Conservation (phyloP, 805 yeast genomes). For the Saccharomycodes ludwigii region DNA sequence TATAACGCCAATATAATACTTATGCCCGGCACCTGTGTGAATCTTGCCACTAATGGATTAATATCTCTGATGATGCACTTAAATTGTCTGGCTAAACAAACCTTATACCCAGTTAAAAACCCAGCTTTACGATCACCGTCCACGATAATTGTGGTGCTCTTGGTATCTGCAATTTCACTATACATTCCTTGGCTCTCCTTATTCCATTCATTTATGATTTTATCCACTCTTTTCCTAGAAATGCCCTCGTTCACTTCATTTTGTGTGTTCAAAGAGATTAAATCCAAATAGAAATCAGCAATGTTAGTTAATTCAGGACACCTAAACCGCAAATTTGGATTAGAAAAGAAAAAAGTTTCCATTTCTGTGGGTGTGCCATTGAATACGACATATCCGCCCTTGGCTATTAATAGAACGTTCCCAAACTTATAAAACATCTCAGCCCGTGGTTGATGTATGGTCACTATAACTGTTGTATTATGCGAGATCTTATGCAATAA, state of each 20-base stretch:
- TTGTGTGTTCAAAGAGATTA: constrained; percentile 47
- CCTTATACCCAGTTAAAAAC: constrained; percentile 28
- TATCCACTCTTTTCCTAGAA: constrained; percentile 29
- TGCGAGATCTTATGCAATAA: constrained; percentile 38
- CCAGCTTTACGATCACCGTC: no score
- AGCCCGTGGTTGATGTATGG: constrained; percentile 77
- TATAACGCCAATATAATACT: constrained; percentile 56
- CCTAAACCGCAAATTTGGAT: constrained; percentile 32
- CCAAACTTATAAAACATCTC: constrained; percentile 57
- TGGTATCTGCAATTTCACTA: no score
- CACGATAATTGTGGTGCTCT: no score
- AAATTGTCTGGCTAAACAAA: constrained; percentile 26
- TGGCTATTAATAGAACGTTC: constrained; percentile 56
- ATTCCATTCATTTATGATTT: constrained; percentile 29
- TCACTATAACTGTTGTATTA: constrained; percentile 56
- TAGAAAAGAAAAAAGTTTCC: constrained; percentile 31
- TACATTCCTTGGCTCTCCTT: constrained; percentile 7
- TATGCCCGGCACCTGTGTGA: constrained; percentile 50
- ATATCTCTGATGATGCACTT: constrained; percentile 33
- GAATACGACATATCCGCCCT: constrained; percentile 60
- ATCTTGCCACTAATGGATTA: constrained; percentile 52
- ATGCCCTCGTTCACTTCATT: constrained; percentile 27
- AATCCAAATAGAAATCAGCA: constrained; percentile 65
- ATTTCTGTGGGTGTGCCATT: constrained; percentile 43
- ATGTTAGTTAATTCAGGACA: constrained; percentile 54